Conservation (phyloP, 1,139 yeast genomes). For the Blastobotrys illinoisensis region DNA sequence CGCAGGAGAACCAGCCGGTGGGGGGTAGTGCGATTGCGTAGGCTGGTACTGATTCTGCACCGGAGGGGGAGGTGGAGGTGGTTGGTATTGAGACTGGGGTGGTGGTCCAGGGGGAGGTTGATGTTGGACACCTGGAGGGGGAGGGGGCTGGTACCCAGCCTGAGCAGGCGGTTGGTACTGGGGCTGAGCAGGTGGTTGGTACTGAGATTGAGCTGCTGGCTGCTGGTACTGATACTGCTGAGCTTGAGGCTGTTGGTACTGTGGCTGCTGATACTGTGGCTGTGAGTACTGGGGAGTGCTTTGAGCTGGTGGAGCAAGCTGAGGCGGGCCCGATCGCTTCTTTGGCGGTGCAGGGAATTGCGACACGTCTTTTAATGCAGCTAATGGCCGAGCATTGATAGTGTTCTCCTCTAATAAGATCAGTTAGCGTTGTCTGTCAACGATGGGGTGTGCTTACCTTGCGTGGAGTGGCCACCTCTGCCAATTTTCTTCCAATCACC, state of each 20-base stretch:
- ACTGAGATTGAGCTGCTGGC: conserved; percentile 8
- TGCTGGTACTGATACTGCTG: conserved; percentile 9
- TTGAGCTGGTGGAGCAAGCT: conserved; percentile 8
- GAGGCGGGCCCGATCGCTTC: conserved; percentile 26
- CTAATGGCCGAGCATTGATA: conserved; percentile 31
- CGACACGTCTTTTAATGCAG: conserved; percentile 37
- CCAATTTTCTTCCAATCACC: conserved; percentile 18
- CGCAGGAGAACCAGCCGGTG: conserved; percentile 8
- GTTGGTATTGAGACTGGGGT: conserved; percentile 3
- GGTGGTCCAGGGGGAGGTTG: conserved; percentile 14
- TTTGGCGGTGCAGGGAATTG: conserved; percentile 53
- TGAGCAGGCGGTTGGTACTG: conserved; percentile 9
- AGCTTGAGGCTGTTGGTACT: conserved; percentile 10
- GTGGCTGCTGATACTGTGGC: conserved; percentile 12
- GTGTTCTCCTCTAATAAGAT: conserved; percentile 10
- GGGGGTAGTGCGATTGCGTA: no score
- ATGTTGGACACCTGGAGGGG: not conserved
- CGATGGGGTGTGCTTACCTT: not conserved
- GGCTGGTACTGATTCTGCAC: conserved; percentile 2
- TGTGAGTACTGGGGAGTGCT: conserved; percentile 12
- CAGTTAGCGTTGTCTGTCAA: not conserved
- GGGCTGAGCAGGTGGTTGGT: conserved; percentile 10
- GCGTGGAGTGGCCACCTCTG: not conserved
- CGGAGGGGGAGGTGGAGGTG: conserved; percentile 2
- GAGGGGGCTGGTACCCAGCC: conserved; percentile 6